Evolutionary conservation across 1,284 basidiomycete genomes (phyloP), one percentile per base, ranked within the genome.

Genomic region (Sphagnurus paluster): DNA sequence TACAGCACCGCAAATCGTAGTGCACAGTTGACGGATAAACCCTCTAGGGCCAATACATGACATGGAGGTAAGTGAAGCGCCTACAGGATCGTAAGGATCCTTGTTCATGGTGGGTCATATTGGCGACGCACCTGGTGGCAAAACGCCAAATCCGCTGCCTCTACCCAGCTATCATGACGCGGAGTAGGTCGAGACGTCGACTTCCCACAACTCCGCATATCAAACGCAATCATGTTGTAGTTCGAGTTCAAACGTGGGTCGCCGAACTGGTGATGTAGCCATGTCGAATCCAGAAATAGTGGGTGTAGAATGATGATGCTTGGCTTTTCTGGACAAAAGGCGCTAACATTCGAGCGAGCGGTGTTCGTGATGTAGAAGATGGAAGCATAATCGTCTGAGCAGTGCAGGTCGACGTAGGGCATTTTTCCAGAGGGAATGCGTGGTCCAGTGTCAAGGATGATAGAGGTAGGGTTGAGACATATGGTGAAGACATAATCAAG

Each of bases 201-300:
- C 59, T 68, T 73, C n/a, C 87, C 87, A n/a, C 72, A 69, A n/a
- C 75, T 72, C 5, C 86, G 77, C 54, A 79, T 76, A 61, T 90
- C 87, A 60, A 90, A 82, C 6, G 84, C 82, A 50, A 90, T 79
- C 19, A 89, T 60, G 59, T 90, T 90, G 63, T 74, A 87, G 28
- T 68, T 61, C 0, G 64, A 58, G 49, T 72, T 61, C 26, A 90
- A 66, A 32, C 87, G 74, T 1, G 76, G 76, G 61, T 89, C 86
- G 25, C 80, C 78, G 39, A 87, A 76, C 49, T 89, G 87, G 19
- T 74, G 67, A 23, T 73, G 69, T 49, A 86, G 68, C 87, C 87
- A 89, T 42, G 75, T 70, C 1, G 79, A 78, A 64, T 87, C 84
- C 42, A 90, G 69, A 56, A 83, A 80, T 20, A 75, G 65, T 5